Percentiles rank a stretch among this genome's conserved stretches.
phyloP scores from a whole-genome alignment of 306 rosid genomes.

The Quercus cerris region DNA sequence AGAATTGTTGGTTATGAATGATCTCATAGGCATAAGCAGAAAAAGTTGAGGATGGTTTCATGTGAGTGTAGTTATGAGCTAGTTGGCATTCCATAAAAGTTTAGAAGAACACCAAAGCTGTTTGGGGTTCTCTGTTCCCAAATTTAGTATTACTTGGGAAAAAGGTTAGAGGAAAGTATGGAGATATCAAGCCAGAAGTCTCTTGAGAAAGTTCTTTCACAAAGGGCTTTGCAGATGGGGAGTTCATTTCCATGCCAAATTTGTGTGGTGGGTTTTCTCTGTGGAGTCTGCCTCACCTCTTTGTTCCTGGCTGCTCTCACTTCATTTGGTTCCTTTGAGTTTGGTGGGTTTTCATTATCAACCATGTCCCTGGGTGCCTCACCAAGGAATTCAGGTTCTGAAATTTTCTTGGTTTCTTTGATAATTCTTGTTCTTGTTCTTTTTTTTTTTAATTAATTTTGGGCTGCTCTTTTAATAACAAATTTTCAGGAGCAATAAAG shows the following conservation, averaged over 20 bases:
- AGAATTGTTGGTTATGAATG: not conserved
- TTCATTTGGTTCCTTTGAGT: constrained; percentile 59
- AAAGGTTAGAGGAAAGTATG: constrained; percentile 23
- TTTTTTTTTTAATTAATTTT: not conserved
- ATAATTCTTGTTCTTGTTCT: not conserved
- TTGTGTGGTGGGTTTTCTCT: constrained; percentile 86
- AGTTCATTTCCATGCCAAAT: constrained; percentile 79
- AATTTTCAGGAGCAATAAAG: not conserved
- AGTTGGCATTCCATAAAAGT: constrained; percentile 20
- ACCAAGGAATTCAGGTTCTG: constrained; percentile 45
- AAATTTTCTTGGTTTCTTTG: not conserved
- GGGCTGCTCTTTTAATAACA: not conserved
- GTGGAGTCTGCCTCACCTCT: constrained; percentile 77
- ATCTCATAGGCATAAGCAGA: not conserved
- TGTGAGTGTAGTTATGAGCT: constrained; percentile 42
- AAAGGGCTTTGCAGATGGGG: constrained; percentile 79
- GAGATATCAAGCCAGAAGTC: constrained; percentile 53
- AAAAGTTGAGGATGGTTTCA: constrained; percentile 17
- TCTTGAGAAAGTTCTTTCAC: constrained; percentile 77
- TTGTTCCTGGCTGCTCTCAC: constrained; percentile 75
- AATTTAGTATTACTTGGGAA: not conserved
- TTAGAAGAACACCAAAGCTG: constrained; percentile 7
- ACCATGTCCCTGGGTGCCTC: constrained; percentile 39
- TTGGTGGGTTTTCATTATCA: constrained; percentile 53
- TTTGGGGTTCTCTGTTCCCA: not conserved